A percentile compares a stretch with the other conserved stretches of the same genome.
Conservation (phyloP, 495 filamentous ascomycete genomes). For the Hypoxylon trugodes region DNA sequence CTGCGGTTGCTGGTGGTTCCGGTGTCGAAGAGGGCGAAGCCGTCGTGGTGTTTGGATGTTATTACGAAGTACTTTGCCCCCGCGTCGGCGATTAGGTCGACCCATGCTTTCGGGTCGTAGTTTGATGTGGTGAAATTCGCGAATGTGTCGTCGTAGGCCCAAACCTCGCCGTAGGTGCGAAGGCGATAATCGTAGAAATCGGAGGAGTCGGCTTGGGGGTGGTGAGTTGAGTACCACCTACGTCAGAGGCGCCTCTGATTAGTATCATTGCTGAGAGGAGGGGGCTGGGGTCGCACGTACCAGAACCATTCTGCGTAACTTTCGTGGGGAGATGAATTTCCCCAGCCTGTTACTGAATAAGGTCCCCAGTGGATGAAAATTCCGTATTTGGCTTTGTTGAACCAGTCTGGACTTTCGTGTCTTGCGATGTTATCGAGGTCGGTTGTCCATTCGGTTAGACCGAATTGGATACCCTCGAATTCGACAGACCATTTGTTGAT, state of each 20-base stretch:
- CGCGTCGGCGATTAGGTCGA: constrained; percentile 62
- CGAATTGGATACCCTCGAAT: constrained; percentile 38
- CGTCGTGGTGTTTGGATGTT: constrained; percentile 62
- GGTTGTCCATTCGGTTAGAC: constrained; percentile 42
- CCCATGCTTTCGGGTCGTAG: constrained; percentile 63
- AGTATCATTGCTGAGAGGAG: background rate
- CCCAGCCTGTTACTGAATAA: constrained; percentile 65
- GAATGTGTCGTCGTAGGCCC: constrained; percentile 66
- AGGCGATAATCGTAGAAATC: constrained; percentile 60
- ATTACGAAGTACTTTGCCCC: constrained; percentile 66
- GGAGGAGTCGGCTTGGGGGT: constrained; percentile 39
- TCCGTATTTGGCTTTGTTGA: constrained; percentile 61
- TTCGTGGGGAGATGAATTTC: constrained; percentile 58
- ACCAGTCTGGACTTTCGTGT: constrained; percentile 64
- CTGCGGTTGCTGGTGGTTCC: constrained; percentile 52
- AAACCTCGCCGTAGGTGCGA: constrained; percentile 56
- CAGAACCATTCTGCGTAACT: constrained; percentile 65
- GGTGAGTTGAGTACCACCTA: constrained; percentile 47
- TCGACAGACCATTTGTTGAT: background rate
- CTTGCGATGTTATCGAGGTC: constrained; percentile 44
- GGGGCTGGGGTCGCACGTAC: constrained; percentile 6
- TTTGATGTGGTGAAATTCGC: constrained; percentile 58
- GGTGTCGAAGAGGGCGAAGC: constrained; percentile 63
- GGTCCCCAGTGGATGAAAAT: constrained; percentile 68
- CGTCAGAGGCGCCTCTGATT: background rate